Conservation (phyloP, 2,329 filamentous ascomycete genomes). For the Colletotrichum phormii region DNA sequence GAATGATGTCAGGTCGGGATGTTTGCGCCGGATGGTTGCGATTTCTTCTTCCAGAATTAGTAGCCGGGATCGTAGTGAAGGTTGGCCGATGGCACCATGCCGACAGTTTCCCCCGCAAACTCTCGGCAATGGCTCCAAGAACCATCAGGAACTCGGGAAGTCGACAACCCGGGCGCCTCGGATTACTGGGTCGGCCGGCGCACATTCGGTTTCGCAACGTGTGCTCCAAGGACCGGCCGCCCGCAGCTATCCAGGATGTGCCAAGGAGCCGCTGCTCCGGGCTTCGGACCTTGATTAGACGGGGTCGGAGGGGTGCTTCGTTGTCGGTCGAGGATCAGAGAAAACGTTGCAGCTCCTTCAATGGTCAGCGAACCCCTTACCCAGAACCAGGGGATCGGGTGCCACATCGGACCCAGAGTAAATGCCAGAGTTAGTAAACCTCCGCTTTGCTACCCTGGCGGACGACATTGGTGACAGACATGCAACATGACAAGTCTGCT, state of each 20-base stretch:
- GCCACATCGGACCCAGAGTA: not conserved
- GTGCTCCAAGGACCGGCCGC: slow-evolving; percentile 13
- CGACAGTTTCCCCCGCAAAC: slow-evolving; percentile 1
- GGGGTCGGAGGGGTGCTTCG: not conserved
- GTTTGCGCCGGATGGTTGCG: not conserved
- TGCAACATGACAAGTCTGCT: not conserved
- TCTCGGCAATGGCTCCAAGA: not conserved
- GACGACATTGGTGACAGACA: not conserved
- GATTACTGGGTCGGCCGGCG: not conserved
- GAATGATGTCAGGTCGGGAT: slow-evolving; percentile 16
- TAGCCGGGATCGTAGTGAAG: slow-evolving; percentile 5
- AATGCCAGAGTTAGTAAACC: not conserved
- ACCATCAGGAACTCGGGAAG: not conserved
- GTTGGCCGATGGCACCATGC: slow-evolving; percentile 9
- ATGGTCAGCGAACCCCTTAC: slow-evolving; percentile 4
- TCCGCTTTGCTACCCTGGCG: not conserved
- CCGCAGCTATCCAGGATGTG: not conserved
- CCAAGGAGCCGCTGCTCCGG: not conserved
- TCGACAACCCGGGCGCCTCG: slow-evolving; percentile 9
- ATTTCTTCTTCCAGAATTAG: slow-evolving; percentile 5
- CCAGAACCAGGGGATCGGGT: slow-evolving; percentile 24
- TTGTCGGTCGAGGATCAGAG: not conserved
- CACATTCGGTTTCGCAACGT: not conserved
- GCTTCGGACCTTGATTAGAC: slow-evolving; percentile 18
- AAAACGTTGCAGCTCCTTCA: not conserved